A percentile compares a stretch with the other conserved stretches of the same genome.
Conservation (phyloP, 352 stramenopile species). For the Phytopythium sindhum region DNA sequence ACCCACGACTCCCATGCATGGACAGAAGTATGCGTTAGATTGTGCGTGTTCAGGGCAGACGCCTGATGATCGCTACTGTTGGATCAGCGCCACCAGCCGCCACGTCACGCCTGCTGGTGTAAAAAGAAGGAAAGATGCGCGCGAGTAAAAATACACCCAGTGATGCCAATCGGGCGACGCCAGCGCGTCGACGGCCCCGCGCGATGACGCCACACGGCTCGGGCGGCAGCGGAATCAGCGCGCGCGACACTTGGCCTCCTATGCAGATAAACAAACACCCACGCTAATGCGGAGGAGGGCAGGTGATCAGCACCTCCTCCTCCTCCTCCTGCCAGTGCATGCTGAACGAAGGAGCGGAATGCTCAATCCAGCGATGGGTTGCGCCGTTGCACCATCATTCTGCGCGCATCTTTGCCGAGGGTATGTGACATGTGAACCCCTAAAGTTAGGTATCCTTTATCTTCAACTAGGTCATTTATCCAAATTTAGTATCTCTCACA, state of each 20-base stretch:
- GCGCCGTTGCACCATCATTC: not conserved
- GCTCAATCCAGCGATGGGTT: too few species aligned
- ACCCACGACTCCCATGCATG: too few species aligned
- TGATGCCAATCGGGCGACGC: too few species aligned
- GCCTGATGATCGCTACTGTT: not conserved
- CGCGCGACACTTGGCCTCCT: not conserved
- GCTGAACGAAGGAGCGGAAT: too few species aligned
- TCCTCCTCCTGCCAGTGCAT: not conserved
- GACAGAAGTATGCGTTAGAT: too few species aligned
- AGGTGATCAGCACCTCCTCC: not conserved
- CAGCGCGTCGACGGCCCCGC: not conserved
- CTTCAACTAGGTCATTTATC: not conserved
- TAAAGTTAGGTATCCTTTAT: not conserved
- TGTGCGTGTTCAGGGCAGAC: too few species aligned
- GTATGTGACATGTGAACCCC: not conserved
- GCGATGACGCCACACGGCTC: not conserved
- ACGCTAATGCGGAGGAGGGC: not conserved
- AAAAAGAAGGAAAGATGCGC: not conserved
- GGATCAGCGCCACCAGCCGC: too few species aligned
- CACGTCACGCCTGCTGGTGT: not conserved
- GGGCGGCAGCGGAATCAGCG: too few species aligned
- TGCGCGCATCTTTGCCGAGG: not conserved
- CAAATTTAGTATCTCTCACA: slow-evolving; percentile 6
- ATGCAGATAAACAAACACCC: not conserved
- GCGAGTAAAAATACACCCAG: not conserved